phyloP scores from a whole-genome alignment of 2,329 filamentous ascomycete genomes.

The Penicillium olsonii region DNA sequence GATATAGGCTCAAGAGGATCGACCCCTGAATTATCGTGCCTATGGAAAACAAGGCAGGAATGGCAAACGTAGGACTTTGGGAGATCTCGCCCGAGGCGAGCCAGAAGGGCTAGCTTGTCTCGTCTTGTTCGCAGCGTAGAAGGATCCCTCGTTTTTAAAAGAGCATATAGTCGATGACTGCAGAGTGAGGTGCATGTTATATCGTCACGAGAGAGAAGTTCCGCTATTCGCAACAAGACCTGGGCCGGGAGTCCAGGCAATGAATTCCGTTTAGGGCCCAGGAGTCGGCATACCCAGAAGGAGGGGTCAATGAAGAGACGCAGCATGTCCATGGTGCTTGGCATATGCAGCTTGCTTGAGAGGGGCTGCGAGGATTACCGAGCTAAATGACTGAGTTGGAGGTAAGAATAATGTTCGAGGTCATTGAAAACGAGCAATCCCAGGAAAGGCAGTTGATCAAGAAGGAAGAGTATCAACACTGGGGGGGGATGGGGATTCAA shows the following conservation, averaged over 20 bases:
- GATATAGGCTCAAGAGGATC: background rate
- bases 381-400: background rate
- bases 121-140: background rate
- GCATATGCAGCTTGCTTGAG: background rate
- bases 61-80: constrained; percentile 13
- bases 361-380: background rate
- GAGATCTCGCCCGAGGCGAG: constrained; percentile 12
- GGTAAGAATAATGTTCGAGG: background rate
- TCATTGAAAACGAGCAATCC: background rate
- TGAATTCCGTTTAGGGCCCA: background rate
- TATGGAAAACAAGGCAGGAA: constrained; percentile 11
- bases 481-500: background rate
- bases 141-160: background rate
- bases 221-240: constrained; percentile 5
- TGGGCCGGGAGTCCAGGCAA: constrained; percentile 1
- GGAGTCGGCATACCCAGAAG: background rate
- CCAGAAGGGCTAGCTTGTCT: constrained; percentile 8
- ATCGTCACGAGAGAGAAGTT: background rate
- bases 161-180: constrained; percentile 4
- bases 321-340: background rate
- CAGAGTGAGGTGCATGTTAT: constrained; percentile 11
- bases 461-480: background rate
- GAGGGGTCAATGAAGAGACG: background rate
- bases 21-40: constrained; percentile 4
- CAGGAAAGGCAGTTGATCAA: background rate